Evolutionary conservation across 2,329 filamentous ascomycete species (phyloP).

Genomic region (Phyllosticta ampelicida): DNA sequence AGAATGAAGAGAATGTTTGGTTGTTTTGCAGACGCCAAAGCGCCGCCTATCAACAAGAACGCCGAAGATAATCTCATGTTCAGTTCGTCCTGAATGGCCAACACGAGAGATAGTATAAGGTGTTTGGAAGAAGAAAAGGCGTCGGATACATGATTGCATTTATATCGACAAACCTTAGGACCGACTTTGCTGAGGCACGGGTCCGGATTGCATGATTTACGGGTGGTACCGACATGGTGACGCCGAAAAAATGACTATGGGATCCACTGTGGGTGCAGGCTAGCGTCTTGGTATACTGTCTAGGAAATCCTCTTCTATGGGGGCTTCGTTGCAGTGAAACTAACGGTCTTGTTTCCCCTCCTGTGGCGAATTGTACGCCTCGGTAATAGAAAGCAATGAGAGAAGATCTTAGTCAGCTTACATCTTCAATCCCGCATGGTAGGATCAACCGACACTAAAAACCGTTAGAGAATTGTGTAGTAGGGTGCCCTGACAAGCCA

Average conservation of each 20-base stretch:
- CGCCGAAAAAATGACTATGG: not conserved
- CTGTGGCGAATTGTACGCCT: not conserved
- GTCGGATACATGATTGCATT: not conserved
- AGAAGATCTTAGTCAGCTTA: not conserved
- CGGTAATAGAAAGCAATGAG: not conserved
- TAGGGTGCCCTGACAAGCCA: not conserved
- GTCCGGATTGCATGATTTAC: not conserved
- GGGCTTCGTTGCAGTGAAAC: not conserved
- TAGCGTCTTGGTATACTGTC: not conserved
- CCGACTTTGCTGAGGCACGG: not conserved
- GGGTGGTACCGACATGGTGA: not conserved
- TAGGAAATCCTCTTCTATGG: not conserved
- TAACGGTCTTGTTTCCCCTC: not conserved
- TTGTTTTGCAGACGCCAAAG: slow-evolving; percentile 5
- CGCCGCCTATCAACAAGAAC: slow-evolving; percentile 2
- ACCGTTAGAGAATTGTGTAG: not conserved
- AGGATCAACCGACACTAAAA: not conserved
- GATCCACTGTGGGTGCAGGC: not conserved
- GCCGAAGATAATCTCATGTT: slow-evolving; percentile 1
- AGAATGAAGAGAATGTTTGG: slow-evolving; percentile 56
- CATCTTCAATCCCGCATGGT: not conserved
- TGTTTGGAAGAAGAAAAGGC: not conserved
- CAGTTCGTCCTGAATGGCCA: not conserved
- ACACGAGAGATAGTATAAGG: not conserved
- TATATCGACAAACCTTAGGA: not conserved